These are phyloP conservation scores for Lactarius sp. DNA, from an alignment of 768 basidiomycete species.

Conservation along the genomic window DNA sequence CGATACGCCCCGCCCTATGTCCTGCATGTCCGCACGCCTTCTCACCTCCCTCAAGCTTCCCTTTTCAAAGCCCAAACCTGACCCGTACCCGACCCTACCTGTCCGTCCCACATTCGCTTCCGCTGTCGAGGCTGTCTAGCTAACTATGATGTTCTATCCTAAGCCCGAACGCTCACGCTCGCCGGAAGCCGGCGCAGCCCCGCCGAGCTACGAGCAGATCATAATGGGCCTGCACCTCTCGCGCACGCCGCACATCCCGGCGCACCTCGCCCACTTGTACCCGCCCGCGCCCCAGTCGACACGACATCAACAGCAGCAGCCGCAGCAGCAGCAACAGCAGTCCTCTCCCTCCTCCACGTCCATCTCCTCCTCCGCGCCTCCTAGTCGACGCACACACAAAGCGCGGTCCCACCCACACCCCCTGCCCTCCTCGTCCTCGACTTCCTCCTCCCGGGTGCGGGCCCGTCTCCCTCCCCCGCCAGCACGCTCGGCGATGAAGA, in stretches of 20 bases:
- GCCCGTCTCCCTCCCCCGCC: slow-evolving; percentile 48
- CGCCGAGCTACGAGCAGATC: slow-evolving; percentile 70
- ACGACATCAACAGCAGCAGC: no score
- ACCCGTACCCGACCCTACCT: not conserved
- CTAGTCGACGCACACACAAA: not conserved
- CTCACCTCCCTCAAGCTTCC: slow-evolving; percentile 16
- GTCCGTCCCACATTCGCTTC: not conserved
- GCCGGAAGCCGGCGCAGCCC: slow-evolving; percentile 38
- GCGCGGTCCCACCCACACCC: slow-evolving; percentile 29
- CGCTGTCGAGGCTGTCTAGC: no score
- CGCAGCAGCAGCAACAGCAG: no score
- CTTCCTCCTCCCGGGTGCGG: not conserved
- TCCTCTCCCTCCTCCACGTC: slow-evolving; percentile 4
- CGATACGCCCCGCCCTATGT: slow-evolving; percentile 2
- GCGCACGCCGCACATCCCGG: slow-evolving; percentile 65
- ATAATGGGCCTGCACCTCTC: slow-evolving; percentile 78
- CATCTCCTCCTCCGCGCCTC: slow-evolving; percentile 29
- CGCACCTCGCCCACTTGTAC: slow-evolving; percentile 27
- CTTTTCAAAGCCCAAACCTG: slow-evolving; percentile 10
- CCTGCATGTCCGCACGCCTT: slow-evolving; percentile 11
- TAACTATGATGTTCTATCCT: no score
- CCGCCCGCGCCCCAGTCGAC: not conserved
- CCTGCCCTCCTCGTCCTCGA: not conserved
- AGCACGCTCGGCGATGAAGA: slow-evolving; percentile 61
- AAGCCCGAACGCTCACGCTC: slow-evolving; percentile 35